Percentiles rank a stretch among this genome's conserved stretches.
These are phyloP conservation scores for Quercus tomentella DNA, from an alignment of 331 rosid genomes.

Conservation along the genomic window DNA sequence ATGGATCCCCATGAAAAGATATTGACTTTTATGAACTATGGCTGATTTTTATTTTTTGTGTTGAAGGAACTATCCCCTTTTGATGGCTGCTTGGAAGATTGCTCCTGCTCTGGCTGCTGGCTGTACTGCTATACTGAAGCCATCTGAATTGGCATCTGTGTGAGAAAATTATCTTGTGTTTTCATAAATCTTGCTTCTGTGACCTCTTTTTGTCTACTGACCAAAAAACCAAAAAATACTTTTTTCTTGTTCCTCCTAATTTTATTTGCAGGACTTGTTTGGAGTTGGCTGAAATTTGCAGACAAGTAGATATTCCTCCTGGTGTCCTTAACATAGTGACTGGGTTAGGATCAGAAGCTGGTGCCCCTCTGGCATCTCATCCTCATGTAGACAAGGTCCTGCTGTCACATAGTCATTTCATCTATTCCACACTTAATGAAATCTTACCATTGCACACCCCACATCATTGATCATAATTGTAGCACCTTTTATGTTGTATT, in stretches of 20 bases:
- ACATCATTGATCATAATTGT: no score
- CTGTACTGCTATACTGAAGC: constrained; percentile 92
- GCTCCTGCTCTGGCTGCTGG: constrained; percentile 99
- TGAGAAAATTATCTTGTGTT: constrained; percentile 28
- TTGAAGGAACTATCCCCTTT: constrained; percentile 85
- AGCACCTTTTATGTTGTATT: no score
- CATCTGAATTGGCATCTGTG: constrained; percentile 93
- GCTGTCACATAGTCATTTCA: neutral
- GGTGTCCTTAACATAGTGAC: constrained; percentile 85
- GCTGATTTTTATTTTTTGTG: constrained; percentile 10
- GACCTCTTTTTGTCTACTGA: neutral
- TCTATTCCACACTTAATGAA: no score
- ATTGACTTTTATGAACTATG: neutral
- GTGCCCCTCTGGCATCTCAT: constrained; percentile 90
- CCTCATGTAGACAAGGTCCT: constrained; percentile 90
- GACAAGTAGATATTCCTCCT: constrained; percentile 83
- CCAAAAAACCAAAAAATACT: neutral
- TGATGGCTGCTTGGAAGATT: constrained; percentile 96
- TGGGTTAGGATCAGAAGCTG: constrained; percentile 95
- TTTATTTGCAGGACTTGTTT: constrained; percentile 62
- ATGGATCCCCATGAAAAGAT: neutral
- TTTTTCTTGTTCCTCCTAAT: neutral
- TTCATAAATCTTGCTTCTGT: neutral
- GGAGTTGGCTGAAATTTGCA: constrained; percentile 82
- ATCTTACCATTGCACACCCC: no score